Evolutionary conservation across 306 rosid species (phyloP).

Genomic region (Prunus mume): DNA sequence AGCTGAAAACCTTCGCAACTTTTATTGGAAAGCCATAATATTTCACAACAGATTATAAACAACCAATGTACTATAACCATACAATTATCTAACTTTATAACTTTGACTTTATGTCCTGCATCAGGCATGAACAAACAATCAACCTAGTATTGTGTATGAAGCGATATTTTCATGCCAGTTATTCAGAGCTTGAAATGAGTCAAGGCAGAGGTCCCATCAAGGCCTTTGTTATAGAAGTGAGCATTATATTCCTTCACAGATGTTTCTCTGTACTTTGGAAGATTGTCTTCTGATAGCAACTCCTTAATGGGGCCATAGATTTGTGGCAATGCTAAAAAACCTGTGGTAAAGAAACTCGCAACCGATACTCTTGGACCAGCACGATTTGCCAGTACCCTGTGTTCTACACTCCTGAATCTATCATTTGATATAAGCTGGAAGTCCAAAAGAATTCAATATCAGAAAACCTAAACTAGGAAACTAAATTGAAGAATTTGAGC

Average conservation of each 20-base stretch:
- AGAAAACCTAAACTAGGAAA: neutral
- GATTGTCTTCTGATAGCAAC: neutral
- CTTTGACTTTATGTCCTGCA: too few relatives aligned
- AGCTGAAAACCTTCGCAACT: too few relatives aligned
- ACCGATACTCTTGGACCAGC: constrained; percentile 9
- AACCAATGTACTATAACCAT: too few relatives aligned
- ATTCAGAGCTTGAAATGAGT: neutral
- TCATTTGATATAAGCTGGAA: constrained; percentile 35
- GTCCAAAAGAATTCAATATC: neutral
- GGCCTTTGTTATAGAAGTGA: neutral
- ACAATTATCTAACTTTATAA: too few relatives aligned
- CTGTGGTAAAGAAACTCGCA: neutral
- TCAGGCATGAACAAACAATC: too few relatives aligned
- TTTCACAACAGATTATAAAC: too few relatives aligned
- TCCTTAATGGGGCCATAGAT: constrained; percentile 9
- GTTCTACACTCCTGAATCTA: constrained; percentile 39
- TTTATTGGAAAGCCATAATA: too few relatives aligned
- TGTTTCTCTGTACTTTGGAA: constrained; percentile 6
- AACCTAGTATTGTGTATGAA: too few relatives aligned
- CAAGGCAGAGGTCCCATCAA: constrained; percentile 4
- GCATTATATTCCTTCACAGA: neutral
- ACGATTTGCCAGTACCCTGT: constrained; percentile 26
- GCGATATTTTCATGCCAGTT: too few relatives aligned
- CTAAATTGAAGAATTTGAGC: too few relatives aligned
- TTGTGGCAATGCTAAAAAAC: neutral